phyloP scores from a whole-genome alignment of 1,284 basidiomycete species.

The Cystobasidiaceae sp. region DNA sequence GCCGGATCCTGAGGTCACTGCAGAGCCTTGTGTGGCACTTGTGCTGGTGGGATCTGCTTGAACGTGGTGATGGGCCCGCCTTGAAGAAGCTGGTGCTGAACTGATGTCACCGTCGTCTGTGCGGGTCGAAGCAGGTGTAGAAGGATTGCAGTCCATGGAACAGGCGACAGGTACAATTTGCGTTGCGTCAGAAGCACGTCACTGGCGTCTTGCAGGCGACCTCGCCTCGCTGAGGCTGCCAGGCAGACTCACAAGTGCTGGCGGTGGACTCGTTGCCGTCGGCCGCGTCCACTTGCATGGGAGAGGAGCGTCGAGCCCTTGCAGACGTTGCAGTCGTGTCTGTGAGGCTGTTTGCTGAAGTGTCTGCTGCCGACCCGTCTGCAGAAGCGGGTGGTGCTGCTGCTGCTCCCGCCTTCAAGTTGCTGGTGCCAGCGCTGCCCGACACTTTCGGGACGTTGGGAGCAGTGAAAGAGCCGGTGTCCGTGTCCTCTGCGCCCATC shows the following conservation, averaged over 20 bases:
- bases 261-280: conserved; percentile 28
- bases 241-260: conserved; percentile 13
- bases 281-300: conserved; percentile 17
- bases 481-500: conserved; percentile 27
- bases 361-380: neutral
- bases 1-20: conserved; percentile 3
- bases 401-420: neutral
- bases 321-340: neutral
- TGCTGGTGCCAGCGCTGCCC: neutral
- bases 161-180: too few species aligned
- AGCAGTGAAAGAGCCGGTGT: conserved; percentile 29
- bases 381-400: neutral
- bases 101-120: conserved; percentile 31
- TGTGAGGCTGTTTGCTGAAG: neutral
- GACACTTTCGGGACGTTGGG: neutral
- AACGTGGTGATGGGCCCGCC: conserved; percentile 21
- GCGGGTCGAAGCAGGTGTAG: neutral
- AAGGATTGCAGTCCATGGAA: too few species aligned
- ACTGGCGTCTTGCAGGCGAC: neutral
- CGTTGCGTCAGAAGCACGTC: too few species aligned
- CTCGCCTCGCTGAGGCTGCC: neutral
- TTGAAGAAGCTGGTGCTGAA: conserved; percentile 25
- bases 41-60: neutral
- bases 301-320: neutral
- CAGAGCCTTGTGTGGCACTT: neutral